Evolutionary conservation across 1,139 yeast genomes (phyloP).

Genomic region (Hanseniaspora sp.): DNA sequence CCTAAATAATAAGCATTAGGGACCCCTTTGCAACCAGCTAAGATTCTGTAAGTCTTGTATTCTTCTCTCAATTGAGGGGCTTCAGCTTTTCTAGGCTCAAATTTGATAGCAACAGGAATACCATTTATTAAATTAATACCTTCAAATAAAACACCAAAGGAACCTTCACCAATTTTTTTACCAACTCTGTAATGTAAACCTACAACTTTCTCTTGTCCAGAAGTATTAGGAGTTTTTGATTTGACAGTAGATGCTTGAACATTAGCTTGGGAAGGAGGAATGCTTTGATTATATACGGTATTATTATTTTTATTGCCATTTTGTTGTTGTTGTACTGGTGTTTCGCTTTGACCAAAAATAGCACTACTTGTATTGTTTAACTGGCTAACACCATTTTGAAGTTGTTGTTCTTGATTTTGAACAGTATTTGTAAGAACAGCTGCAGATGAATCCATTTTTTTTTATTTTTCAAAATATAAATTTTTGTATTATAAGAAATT

Average conservation of each 20-base stretch:
- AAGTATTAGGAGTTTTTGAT: slow-evolving; percentile 4
- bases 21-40: slow-evolving; percentile 51
- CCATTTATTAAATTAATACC: slow-evolving; percentile 68
- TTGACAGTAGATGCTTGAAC: slow-evolving; percentile 16
- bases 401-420: not conserved
- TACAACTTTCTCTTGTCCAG: slow-evolving; percentile 37
- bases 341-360: slow-evolving; percentile 7
- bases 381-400: not conserved
- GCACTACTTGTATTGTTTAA: slow-evolving; percentile 4
- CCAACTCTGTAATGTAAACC: slow-evolving; percentile 74
- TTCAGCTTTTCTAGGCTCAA: slow-evolving; percentile 68
- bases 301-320: slow-evolving; percentile 11
- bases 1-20: slow-evolving; percentile 73
- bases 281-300: slow-evolving; percentile 12
- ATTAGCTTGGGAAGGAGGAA: slow-evolving; percentile 16
- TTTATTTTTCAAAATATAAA: not conserved
- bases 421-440: not conserved
- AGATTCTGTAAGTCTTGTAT: slow-evolving; percentile 58
- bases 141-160: slow-evolving; percentile 73
- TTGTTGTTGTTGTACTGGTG: not conserved
- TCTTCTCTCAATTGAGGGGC: slow-evolving; percentile 75
- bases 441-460: not conserved
- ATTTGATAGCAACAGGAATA: slow-evolving; percentile 67
- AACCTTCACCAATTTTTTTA: slow-evolving; percentile 75
- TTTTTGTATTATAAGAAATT: not conserved